Evolutionary conservation across 306 rosid species (phyloP).

Genomic region (Acmispon strigosus): DNA sequence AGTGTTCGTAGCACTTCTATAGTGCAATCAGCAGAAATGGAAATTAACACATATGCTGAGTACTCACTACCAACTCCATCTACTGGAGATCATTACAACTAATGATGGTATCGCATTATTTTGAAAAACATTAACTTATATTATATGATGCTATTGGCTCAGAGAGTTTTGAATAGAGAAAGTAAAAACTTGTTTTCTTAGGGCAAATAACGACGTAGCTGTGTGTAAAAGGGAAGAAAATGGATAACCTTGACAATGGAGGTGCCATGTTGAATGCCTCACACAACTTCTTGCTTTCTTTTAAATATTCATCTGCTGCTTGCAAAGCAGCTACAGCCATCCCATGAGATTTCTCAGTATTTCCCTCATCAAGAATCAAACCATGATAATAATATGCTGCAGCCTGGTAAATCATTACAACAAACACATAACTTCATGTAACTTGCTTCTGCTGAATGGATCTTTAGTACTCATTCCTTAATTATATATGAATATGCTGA

Average conservation of each 20-base stretch:
- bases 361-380: constrained; percentile 94
- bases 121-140: not conserved
- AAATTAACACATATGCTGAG: not conserved
- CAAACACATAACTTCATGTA: constrained; percentile 13
- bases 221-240: not conserved
- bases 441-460: not conserved
- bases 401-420: constrained; percentile 51
- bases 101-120: not conserved
- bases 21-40: too few species aligned
- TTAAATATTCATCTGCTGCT: constrained; percentile 92
- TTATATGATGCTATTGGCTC: not conserved
- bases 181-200: not conserved
- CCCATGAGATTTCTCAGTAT: constrained; percentile 92
- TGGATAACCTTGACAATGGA: constrained; percentile 75
- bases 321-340: constrained; percentile 99
- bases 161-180: not conserved
- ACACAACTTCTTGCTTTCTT: constrained; percentile 84
- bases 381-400: constrained; percentile 99
- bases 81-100: not conserved
- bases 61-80: not conserved
- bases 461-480: not conserved
- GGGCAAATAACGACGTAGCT: not conserved
- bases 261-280: constrained; percentile 62
- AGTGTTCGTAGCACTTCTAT: too few species aligned
- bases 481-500: not conserved